Conservation (phyloP, 345 rosid genomes). For the Barbarea vulgaris region DNA sequence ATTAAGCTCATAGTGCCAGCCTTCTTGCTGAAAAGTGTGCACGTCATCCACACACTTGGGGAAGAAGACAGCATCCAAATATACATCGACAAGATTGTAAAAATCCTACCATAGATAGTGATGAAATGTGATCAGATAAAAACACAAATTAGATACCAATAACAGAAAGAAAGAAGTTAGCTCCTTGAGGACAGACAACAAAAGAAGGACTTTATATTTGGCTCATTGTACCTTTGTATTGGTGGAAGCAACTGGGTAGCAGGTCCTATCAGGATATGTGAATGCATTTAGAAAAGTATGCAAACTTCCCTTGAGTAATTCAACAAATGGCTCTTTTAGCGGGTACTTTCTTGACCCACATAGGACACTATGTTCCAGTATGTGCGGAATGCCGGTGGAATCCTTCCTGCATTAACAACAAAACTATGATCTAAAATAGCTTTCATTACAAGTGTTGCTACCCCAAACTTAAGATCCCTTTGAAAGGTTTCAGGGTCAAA, state of each 20-base stretch:
- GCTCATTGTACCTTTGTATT: constrained; percentile 66
- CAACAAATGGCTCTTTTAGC: constrained; percentile 97
- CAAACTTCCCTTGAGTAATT: constrained; percentile 89
- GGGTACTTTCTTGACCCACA: constrained; percentile 98
- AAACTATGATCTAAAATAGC: neutral
- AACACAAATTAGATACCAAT: constrained; percentile 1
- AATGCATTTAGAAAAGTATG: constrained; percentile 93
- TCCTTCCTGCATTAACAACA: constrained; percentile 66
- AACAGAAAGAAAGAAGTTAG: constrained; percentile 4
- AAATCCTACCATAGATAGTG: constrained; percentile 70
- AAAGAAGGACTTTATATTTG: neutral
- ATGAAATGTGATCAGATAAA: constrained; percentile 21
- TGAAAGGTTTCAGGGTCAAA: constrained; percentile 5
- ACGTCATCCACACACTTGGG: constrained; percentile 91
- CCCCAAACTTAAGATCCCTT: neutral
- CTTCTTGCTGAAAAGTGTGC: constrained; percentile 97
- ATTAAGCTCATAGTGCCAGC: constrained; percentile 97
- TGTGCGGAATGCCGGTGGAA: constrained; percentile 98
- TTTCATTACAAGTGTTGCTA: neutral
- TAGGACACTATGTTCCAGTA: constrained; percentile 91
- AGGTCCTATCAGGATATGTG: constrained; percentile 97
- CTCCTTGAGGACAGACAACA: neutral
- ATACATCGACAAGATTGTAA: constrained; percentile 94
- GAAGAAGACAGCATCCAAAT: constrained; percentile 96
- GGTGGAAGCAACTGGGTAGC: constrained; percentile 98